Evolutionary conservation across 306 rosid species (phyloP).

Genomic region (Quercus mongolica): DNA sequence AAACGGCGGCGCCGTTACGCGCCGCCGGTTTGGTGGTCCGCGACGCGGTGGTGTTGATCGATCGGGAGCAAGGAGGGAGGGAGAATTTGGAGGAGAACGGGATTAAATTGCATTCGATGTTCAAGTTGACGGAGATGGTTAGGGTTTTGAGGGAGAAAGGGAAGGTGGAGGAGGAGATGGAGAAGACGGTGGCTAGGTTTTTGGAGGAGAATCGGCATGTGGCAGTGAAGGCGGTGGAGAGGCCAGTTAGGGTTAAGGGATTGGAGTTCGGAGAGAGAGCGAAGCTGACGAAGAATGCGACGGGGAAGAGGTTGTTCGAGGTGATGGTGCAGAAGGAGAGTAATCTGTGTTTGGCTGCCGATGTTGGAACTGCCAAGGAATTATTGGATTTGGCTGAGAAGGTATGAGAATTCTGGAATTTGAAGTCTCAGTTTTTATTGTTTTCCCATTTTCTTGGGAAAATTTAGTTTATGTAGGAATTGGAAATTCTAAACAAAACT

Average conservation of each 20-base stretch:
- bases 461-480: no score
- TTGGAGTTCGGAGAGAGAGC: slow-evolving; percentile 68
- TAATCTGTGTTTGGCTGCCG: slow-evolving; percentile 84
- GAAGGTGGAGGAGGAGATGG: slow-evolving; percentile 66
- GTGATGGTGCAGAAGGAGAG: slow-evolving; percentile 80
- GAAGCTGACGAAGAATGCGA: slow-evolving; percentile 66
- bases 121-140: slow-evolving; percentile 75
- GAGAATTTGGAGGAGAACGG: slow-evolving; percentile 81
- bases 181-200: slow-evolving; percentile 44
- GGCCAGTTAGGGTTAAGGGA: slow-evolving; percentile 41
- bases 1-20: slow-evolving; percentile 71
- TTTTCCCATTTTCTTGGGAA: no score
- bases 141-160: slow-evolving; percentile 71
- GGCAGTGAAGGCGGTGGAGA: slow-evolving; percentile 44
- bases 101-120: slow-evolving; percentile 58
- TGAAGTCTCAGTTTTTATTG: not conserved
- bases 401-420: slow-evolving; percentile 21
- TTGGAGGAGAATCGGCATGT: slow-evolving; percentile 79
- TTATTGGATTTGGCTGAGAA: slow-evolving; percentile 81
- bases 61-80: slow-evolving; percentile 85
- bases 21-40: slow-evolving; percentile 67
- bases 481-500: no score
- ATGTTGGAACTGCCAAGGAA: slow-evolving; percentile 78
- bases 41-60: slow-evolving; percentile 84
- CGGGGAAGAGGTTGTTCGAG: slow-evolving; percentile 77